Percentiles rank a stretch among this genome's conserved stretches.
phyloP scores from a whole-genome alignment of 345 rosid species.

The Durio zibethinus region DNA sequence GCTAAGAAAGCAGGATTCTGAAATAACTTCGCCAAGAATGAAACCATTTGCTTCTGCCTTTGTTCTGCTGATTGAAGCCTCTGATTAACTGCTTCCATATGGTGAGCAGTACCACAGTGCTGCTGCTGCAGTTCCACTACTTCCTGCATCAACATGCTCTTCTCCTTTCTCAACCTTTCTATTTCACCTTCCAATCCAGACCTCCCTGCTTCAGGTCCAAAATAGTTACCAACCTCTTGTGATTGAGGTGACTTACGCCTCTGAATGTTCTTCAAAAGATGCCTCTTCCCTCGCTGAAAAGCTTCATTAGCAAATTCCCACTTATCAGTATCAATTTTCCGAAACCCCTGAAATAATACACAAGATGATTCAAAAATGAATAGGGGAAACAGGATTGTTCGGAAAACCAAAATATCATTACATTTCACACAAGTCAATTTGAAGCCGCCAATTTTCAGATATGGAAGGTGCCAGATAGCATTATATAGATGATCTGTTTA shows the following conservation, averaged over 20 bases:
- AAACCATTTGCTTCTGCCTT: constrained; percentile 73
- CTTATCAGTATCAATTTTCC: constrained; percentile 16
- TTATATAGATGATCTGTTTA: constrained; percentile 5
- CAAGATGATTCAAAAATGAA: constrained; percentile 11
- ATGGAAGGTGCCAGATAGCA: constrained; percentile 15
- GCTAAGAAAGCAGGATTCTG: constrained; percentile 58
- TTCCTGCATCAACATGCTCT: constrained; percentile 53
- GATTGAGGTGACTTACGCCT: constrained; percentile 75
- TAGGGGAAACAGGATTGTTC: not conserved
- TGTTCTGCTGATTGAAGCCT: constrained; percentile 64
- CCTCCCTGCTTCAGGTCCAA: constrained; percentile 44
- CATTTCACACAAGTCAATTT: constrained; percentile 1
- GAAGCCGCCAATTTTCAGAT: constrained; percentile 16
- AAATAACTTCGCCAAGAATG: constrained; percentile 68
- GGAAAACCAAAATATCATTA: not conserved
- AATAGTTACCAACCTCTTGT: constrained; percentile 49
- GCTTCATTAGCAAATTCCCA: constrained; percentile 96
- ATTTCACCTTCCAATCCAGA: constrained; percentile 54
- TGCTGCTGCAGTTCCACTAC: constrained; percentile 63
- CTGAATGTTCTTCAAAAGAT: constrained; percentile 78
- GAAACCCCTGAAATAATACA: constrained; percentile 20
- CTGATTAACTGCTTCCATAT: constrained; percentile 49
- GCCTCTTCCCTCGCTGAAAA: constrained; percentile 73
- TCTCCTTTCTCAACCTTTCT: constrained; percentile 61
- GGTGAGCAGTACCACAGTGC: constrained; percentile 44